These are phyloP conservation scores for Russula abietina DNA, from an alignment of 768 basidiomycete species.

Conservation along the genomic window DNA sequence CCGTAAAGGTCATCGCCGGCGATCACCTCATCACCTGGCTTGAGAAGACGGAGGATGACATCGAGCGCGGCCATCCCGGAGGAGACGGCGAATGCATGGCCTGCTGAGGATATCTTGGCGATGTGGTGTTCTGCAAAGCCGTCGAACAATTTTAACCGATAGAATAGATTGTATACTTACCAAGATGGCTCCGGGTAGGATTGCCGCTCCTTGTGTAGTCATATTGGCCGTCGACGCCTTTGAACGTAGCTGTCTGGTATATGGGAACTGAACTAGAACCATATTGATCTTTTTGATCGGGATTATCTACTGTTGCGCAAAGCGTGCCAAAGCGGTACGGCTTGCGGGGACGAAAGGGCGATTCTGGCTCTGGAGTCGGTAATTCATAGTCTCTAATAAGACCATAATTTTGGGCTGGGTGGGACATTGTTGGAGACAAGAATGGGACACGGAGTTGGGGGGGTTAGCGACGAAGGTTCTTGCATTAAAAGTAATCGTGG, in stretches of 20 bases:
- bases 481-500: conserved; percentile 20
- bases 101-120: conserved; percentile 91
- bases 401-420: conserved; percentile 3
- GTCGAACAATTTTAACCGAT: neutral
- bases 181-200: conserved; percentile 91
- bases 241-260: conserved; percentile 98
- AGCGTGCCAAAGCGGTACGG: conserved; percentile 87
- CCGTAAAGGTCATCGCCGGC: conserved; percentile 98
- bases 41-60: conserved; percentile 86
- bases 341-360: conserved; percentile 58
- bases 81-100: conserved; percentile 85
- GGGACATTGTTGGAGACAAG: conserved; percentile 7
- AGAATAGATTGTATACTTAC: conserved; percentile 40
- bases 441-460: neutral
- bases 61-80: conserved; percentile 99
- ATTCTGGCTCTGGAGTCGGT: conserved; percentile 79
- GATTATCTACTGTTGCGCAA: conserved; percentile 89
- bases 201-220: conserved; percentile 96
- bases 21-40: conserved; percentile 92
- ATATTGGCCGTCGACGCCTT: conserved; percentile 82
- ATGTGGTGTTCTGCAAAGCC: conserved; percentile 81
- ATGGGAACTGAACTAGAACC: conserved; percentile 93
- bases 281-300: conserved; percentile 89
- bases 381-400: conserved; percentile 41
- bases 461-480: neutral